Evolutionary conservation across 495 filamentous ascomycete species (phyloP).

Genomic region (Penicillium bovifimosum): DNA sequence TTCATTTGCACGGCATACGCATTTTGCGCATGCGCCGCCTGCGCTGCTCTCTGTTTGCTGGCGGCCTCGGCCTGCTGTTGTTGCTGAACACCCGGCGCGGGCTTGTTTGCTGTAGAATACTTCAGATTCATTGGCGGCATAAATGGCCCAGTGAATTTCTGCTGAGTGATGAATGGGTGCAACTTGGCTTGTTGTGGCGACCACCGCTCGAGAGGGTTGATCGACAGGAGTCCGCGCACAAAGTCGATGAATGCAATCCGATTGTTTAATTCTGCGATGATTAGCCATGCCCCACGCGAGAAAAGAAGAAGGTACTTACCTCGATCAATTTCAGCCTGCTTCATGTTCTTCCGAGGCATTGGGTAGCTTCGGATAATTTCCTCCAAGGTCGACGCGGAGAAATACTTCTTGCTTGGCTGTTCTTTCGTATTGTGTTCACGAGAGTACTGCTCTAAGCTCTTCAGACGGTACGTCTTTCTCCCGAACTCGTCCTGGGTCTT

Average conservation of each 20-base stretch:
- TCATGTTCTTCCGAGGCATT: slow-evolving; percentile 99
- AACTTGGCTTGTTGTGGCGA: slow-evolving; percentile 95
- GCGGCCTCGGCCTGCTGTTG: slow-evolving; percentile 90
- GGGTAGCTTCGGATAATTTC: slow-evolving; percentile 97
- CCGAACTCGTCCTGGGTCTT: slow-evolving; percentile 90
- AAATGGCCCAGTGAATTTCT: slow-evolving; percentile 93
- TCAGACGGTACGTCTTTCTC: slow-evolving; percentile 81
- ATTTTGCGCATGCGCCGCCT: slow-evolving; percentile 56
- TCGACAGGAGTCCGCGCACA: slow-evolving; percentile 87
- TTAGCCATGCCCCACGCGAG: slow-evolving; percentile 19
- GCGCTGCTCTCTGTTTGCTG: slow-evolving; percentile 75
- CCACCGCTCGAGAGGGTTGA: slow-evolving; percentile 96
- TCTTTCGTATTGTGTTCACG: slow-evolving; percentile 93
- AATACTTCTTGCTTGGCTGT: slow-evolving; percentile 99
- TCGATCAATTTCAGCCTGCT: slow-evolving; percentile 91
- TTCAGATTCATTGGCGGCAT: slow-evolving; percentile 97
- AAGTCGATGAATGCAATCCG: slow-evolving; percentile 99
- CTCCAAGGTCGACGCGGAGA: slow-evolving; percentile 84
- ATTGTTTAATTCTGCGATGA: slow-evolving; percentile 83
- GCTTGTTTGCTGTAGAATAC: slow-evolving; percentile 71
- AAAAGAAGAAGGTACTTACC: slow-evolving; percentile 52
- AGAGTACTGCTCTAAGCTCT: slow-evolving; percentile 96
- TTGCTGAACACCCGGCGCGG: slow-evolving; percentile 94
- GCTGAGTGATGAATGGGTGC: slow-evolving; percentile 98
- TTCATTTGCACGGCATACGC: slow-evolving; percentile 57